phyloP scores from a whole-genome alignment of 768 basidiomycete genomes.

The Tephrocybe sp. region DNA sequence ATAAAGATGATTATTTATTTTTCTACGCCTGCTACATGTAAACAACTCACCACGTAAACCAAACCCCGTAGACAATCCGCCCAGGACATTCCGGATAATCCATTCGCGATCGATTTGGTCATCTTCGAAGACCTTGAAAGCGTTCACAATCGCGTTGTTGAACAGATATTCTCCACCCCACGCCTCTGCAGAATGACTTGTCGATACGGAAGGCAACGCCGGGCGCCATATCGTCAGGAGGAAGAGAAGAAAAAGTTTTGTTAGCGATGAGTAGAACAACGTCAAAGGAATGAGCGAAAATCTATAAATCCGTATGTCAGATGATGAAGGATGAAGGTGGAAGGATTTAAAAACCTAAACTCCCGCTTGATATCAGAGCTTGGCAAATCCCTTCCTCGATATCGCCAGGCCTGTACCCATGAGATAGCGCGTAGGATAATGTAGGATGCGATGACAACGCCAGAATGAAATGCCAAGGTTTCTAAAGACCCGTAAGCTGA shows the following conservation, averaged over 20 bases:
- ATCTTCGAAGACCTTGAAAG: constrained; percentile 62
- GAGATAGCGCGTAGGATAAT: constrained; percentile 44
- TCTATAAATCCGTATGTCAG: constrained; percentile 29
- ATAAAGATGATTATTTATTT: neutral
- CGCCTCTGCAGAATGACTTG: constrained; percentile 20
- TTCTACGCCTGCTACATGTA: neutral
- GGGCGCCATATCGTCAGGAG: constrained; percentile 80
- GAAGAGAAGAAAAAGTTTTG: constrained; percentile 81
- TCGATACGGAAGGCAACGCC: constrained; percentile 25
- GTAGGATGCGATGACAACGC: constrained; percentile 58
- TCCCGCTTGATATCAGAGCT: constrained; percentile 56
- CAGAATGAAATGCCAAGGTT: constrained; percentile 70
- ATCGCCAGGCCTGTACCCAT: constrained; percentile 26
- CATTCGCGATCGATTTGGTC: constrained; percentile 78
- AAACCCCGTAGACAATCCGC: constrained; percentile 86
- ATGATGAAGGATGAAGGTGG: neutral
- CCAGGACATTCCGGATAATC: constrained; percentile 79
- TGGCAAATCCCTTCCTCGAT: constrained; percentile 6
- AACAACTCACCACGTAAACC: constrained; percentile 64
- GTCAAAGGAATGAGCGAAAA: constrained; percentile 76
- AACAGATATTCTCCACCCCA: constrained; percentile 25
- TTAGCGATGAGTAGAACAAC: constrained; percentile 79
- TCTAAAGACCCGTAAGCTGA: constrained; percentile 39
- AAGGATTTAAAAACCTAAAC: constrained; percentile 46
- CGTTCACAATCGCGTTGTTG: constrained; percentile 33